Percentiles rank a stretch among this genome's conserved stretches.
phyloP scores from a whole-genome alignment of 805 yeast species.

The Pichia scutulata region DNA sequence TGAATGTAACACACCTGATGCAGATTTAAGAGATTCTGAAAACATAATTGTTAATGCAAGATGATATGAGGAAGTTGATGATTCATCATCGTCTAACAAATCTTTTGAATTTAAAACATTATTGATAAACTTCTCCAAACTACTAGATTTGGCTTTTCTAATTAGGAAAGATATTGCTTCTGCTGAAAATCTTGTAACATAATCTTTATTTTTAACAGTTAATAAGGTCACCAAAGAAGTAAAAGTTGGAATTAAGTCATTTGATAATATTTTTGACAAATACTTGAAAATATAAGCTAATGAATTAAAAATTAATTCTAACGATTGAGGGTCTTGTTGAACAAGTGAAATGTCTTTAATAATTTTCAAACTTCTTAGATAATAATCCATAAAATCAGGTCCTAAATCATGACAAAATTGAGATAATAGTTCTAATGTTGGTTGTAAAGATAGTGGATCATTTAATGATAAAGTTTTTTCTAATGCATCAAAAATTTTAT shows the following conservation, averaged over 20 bases:
- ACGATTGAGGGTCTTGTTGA: constrained; percentile 50
- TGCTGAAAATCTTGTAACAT: constrained; percentile 75
- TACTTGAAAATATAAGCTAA: constrained; percentile 88
- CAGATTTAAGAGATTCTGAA: constrained; percentile 67
- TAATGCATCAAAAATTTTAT: constrained; percentile 39
- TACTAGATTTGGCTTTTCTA: constrained; percentile 50
- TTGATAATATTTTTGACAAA: constrained; percentile 53
- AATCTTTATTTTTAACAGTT: constrained; percentile 47
- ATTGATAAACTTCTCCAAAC: constrained; percentile 39
- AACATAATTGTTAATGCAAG: constrained; percentile 54
- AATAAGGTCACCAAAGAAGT: constrained; percentile 56
- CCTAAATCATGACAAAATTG: constrained; percentile 91
- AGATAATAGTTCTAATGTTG: constrained; percentile 69
- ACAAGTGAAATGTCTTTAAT: constrained; percentile 41
- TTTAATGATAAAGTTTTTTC: constrained; percentile 40
- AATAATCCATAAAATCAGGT: constrained; percentile 72
- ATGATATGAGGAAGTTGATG: constrained; percentile 38
- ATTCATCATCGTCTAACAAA: constrained; percentile 21
- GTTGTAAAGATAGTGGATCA: constrained; percentile 70
- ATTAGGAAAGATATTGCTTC: constrained; percentile 83
- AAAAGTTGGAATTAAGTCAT: constrained; percentile 66
- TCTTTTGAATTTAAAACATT: constrained; percentile 30
- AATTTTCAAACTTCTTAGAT: constrained; percentile 41
- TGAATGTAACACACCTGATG: constrained; percentile 69
- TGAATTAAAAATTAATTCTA: constrained; percentile 81